Percentiles rank a stretch among this genome's conserved stretches.
These are phyloP conservation scores for Naegleria fowleri DNA, from an alignment of 208 protist genomes.

Conservation along the genomic window DNA sequence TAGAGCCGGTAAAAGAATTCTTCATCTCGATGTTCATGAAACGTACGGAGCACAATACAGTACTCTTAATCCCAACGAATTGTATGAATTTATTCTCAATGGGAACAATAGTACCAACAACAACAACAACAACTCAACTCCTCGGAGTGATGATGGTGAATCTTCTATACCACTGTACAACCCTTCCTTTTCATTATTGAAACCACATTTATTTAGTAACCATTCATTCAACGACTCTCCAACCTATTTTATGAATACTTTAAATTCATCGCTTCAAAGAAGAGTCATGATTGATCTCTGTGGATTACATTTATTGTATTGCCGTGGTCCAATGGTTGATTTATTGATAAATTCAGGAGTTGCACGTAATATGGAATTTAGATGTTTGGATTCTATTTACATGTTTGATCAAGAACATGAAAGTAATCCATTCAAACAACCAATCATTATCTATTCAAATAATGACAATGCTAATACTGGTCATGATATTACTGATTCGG, in stretches of 20 bases:
- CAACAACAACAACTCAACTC: too few species aligned
- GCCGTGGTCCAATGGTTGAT: conserved; percentile 34
- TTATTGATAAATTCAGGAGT: conserved; percentile 44
- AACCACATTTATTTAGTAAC: not conserved
- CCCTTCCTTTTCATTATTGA: not conserved
- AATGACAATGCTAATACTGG: not conserved
- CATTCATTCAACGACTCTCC: not conserved
- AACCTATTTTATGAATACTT: not conserved
- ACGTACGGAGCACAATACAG: conserved; percentile 65
- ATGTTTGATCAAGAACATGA: not conserved
- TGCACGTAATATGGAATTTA: conserved; percentile 49
- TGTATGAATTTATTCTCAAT: not conserved
- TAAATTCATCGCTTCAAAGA: not conserved
- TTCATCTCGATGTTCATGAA: conserved; percentile 74
- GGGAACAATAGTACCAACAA: not conserved
- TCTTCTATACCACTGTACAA: not conserved
- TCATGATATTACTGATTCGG: too few species aligned
- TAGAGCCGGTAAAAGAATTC: conserved; percentile 66
- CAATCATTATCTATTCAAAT: not conserved
- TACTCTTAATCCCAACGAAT: conserved; percentile 35
- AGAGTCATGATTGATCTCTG: conserved; percentile 42
- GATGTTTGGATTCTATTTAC: conserved; percentile 30
- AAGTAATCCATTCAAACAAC: not conserved
- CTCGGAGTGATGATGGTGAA: too few species aligned
- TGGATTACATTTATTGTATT: conserved; percentile 18